Percentiles rank a stretch among this genome's conserved stretches.
These are phyloP conservation scores for Boletus insuetus DNA, from an alignment of 768 basidiomycete genomes.

Conservation along the genomic window DNA sequence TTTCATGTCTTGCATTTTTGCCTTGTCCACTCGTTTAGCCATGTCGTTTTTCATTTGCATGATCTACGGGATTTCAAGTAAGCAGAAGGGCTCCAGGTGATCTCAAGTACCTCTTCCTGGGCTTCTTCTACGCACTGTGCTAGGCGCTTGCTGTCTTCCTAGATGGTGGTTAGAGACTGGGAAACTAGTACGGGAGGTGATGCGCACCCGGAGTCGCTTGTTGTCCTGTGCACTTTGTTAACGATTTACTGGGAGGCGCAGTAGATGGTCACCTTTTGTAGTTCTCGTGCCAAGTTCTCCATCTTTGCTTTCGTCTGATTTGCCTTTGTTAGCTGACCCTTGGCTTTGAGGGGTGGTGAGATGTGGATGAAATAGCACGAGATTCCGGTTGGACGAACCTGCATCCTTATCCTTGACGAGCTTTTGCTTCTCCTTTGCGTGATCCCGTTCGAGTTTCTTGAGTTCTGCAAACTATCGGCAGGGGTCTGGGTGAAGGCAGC, in stretches of 20 bases:
- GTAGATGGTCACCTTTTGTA: slow-evolving; percentile 67
- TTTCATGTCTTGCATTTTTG: slow-evolving; percentile 74
- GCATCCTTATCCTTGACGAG: slow-evolving; percentile 88
- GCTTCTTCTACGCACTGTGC: slow-evolving; percentile 81
- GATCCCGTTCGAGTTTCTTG: slow-evolving; percentile 83
- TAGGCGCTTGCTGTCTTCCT: slow-evolving; percentile 86
- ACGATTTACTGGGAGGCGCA: slow-evolving; percentile 7
- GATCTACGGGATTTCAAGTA: slow-evolving; percentile 44
- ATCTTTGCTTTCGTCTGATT: slow-evolving; percentile 88
- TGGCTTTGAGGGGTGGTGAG: slow-evolving; percentile 47
- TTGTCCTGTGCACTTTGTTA: slow-evolving; percentile 60
- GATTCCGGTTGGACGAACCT: slow-evolving; percentile 42
- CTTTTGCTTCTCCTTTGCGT: slow-evolving; percentile 91
- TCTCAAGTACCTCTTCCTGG: slow-evolving; percentile 66
- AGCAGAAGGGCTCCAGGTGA: background rate
- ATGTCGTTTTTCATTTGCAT: slow-evolving; percentile 80
- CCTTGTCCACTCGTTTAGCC: slow-evolving; percentile 75
- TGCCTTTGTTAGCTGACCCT: slow-evolving; percentile 80
- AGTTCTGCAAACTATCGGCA: slow-evolving; percentile 76
- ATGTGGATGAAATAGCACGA: slow-evolving; percentile 9
- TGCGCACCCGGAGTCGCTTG: slow-evolving; percentile 76
- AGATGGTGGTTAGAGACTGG: slow-evolving; percentile 21
- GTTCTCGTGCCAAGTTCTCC: slow-evolving; percentile 84
- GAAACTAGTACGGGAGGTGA: background rate
- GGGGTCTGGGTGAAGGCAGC: slow-evolving; percentile 21